These are phyloP conservation scores for Odontarrhena argentea DNA, from an alignment of 345 rosid genomes.

Conservation along the genomic window DNA sequence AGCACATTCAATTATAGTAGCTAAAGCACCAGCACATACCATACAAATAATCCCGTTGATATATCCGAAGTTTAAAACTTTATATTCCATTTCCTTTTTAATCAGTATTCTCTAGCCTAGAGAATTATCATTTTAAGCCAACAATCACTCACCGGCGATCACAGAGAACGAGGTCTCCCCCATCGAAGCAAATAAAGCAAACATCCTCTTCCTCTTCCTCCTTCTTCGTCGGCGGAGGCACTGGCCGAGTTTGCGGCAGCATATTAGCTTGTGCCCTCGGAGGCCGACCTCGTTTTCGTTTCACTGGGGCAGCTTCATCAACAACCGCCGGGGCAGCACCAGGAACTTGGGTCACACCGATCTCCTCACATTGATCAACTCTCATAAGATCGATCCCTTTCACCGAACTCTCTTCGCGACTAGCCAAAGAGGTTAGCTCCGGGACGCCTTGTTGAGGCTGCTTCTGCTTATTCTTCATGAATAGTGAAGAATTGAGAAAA, in stretches of 20 bases:
- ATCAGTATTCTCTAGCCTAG: background rate
- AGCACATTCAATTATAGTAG: background rate
- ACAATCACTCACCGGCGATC: slow-evolving; percentile 79
- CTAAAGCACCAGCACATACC: slow-evolving; percentile 1
- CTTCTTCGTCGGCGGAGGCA: slow-evolving; percentile 40
- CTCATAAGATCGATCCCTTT: slow-evolving; percentile 48
- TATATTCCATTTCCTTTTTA: no score
- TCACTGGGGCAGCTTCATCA: slow-evolving; percentile 41
- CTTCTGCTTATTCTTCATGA: slow-evolving; percentile 49
- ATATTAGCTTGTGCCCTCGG: slow-evolving; percentile 46
- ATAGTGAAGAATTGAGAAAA: slow-evolving; percentile 10
- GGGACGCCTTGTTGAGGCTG: slow-evolving; percentile 30
- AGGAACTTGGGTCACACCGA: slow-evolving; percentile 46
- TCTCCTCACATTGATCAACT: slow-evolving; percentile 59
- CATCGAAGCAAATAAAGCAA: slow-evolving; percentile 98
- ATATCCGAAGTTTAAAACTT: no score
- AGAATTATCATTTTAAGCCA: slow-evolving; percentile 1
- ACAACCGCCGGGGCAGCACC: slow-evolving; percentile 37
- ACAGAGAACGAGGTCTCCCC: slow-evolving; percentile 94
- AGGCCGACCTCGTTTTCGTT: slow-evolving; percentile 83
- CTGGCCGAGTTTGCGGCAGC: slow-evolving; percentile 22
- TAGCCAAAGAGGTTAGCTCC: slow-evolving; percentile 33
- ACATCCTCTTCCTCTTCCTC: slow-evolving; percentile 87
- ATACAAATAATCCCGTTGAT: slow-evolving; percentile 2
- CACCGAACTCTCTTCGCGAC: slow-evolving; percentile 36